Base-by-base conservation (phyloP, 495 filamentous ascomycete genomes). In the Talaromyces trachyspermus region DNA sequence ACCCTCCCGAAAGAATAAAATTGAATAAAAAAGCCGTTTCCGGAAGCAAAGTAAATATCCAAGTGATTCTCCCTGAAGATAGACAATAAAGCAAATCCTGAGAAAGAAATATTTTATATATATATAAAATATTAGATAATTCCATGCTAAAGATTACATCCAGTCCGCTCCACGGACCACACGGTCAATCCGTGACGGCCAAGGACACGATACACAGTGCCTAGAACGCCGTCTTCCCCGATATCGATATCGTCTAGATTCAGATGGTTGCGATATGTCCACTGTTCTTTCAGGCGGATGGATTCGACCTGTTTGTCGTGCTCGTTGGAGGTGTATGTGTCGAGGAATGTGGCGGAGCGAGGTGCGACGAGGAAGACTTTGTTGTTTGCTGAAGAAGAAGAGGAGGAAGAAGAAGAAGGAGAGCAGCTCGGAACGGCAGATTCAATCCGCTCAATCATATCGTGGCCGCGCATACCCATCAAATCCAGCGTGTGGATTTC, bases 201-300 rank as follows among this genome's bases (percentile, higher is more conserved):
- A 36, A 95, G 60, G 8, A 95, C 86, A 48, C 89, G 68, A 36
- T 62, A 62, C 42, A 97, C 53, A 5, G 94, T 95, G 42, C 71
- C 58, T 66, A 80, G 70, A 33, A 98, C 61, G 6, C 92, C 94
- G 46, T 97, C 94, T 29, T 83, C 78, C 0, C 63, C 88, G 59
- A 94, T 86, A 65, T 97, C 90, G 52, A 98, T 58, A 70, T 97
- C 92, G 67, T 98, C 92, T 38, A 97, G 70, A 53, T 89, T 95
- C 19, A 97, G 57, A 64, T 98, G 92, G 38, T 75, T 72, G 26
- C 59, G 69, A 48, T 88, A 79, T 17, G 71, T 72, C 88, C 88
- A 95, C 2, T 90, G 60, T 77, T 77, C 55, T 75, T 72, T 53
- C 80, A 83, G 57, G 22, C 62, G 49, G 12, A 66, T 32, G 45